Conservation (phyloP, 495 filamentous ascomycete genomes). For the Penicillium waksmanii region DNA sequence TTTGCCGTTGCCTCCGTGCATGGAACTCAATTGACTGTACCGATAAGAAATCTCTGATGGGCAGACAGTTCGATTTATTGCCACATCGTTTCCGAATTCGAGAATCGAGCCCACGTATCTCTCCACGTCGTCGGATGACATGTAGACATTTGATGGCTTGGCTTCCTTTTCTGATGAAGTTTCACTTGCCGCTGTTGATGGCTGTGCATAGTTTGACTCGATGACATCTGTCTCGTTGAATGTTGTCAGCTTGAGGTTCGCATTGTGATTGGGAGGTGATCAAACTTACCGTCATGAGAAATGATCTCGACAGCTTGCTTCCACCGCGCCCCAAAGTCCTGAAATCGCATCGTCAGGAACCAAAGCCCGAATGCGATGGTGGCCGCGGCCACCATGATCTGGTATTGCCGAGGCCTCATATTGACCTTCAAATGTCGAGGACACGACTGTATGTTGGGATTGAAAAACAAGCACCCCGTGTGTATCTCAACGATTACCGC, state of each 20-base stretch:
- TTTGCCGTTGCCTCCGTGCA: conserved; percentile 3
- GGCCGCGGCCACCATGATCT: conserved; percentile 14
- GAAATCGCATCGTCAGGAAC: conserved; percentile 8
- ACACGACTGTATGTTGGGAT: background rate
- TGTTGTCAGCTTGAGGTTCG: background rate
- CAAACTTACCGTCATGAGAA: conserved; percentile 15
- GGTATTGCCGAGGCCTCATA: conserved; percentile 12
- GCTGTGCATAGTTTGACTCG: background rate
- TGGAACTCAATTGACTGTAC: conserved; percentile 28
- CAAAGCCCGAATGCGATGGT: conserved; percentile 11
- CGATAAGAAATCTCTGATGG: conserved; percentile 17
- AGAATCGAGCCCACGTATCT: conserved; percentile 12
- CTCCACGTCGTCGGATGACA: conserved; percentile 3
- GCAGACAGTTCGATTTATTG: conserved; percentile 11
- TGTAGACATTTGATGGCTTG: conserved; percentile 1
- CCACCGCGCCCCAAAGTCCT: background rate
- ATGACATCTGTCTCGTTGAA: background rate
- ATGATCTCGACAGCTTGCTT: background rate
- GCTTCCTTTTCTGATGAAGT: background rate
- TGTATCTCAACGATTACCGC: background rate
- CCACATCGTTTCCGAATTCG: conserved; percentile 10
- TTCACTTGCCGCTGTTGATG: background rate
- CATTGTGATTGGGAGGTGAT: conserved; percentile 1
- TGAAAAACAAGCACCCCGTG: background rate
- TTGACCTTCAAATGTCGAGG: background rate